phyloP scores from a whole-genome alignment of 331 rosid genomes.

The Rhamnella rubrinervis region DNA sequence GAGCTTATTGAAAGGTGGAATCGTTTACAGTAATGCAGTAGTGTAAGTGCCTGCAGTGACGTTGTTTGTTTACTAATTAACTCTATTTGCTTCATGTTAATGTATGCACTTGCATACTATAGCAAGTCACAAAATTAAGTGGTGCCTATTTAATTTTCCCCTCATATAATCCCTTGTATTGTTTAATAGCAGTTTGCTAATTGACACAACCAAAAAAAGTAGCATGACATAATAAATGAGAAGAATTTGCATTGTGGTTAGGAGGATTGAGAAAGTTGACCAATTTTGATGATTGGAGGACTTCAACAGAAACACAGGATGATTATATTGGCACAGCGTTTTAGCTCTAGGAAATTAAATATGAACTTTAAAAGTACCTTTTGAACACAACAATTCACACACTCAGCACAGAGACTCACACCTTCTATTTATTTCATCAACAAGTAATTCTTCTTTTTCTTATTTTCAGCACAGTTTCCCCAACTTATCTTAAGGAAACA shows the following conservation, averaged over 20 bases:
- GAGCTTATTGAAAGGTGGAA: conserved; percentile 49
- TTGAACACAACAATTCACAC: neutral
- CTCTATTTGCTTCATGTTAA: neutral
- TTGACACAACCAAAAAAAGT: neutral
- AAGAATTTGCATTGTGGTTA: neutral
- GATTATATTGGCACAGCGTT: neutral
- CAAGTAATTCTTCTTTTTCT: conserved; percentile 16
- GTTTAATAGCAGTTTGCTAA: neutral
- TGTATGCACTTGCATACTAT: neutral
- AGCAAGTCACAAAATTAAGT: neutral
- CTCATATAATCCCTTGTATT: neutral
- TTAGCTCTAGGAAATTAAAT: neutral
- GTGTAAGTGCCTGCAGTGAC: conserved; percentile 29
- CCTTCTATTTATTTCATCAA: neutral
- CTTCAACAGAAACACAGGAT: neutral
- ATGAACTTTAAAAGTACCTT: neutral
- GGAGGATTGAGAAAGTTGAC: neutral
- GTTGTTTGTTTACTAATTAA: neutral
- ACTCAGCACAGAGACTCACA: neutral
- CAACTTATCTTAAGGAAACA: conserved; percentile 47
- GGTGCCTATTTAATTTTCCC: neutral
- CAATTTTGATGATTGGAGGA: neutral
- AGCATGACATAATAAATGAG: neutral
- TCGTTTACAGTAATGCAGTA: conserved; percentile 42
- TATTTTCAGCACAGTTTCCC: conserved; percentile 40